Base-by-base conservation (phyloP, 139 green algal genomes). In the Pleodorina starrii region DNA sequence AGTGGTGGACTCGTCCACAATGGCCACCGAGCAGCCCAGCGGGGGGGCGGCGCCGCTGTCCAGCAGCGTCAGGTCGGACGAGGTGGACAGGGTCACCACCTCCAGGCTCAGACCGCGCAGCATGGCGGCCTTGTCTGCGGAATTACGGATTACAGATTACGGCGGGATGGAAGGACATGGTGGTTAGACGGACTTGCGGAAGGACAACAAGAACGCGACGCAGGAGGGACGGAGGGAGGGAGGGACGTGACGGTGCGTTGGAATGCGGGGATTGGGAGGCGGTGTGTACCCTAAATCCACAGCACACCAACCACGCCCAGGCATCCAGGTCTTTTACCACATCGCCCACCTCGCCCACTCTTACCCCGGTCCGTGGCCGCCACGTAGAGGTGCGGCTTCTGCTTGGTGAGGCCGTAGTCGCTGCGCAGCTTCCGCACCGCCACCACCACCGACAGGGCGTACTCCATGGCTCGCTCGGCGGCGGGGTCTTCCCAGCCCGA, bases 401-500 rank as follows among this genome's bases (percentile, higher is more conserved):
- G 92, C 89, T 96, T 96, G 21, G 91, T 87, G 36, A 99, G 91
- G 57, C 93, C 92, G 91, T 99, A 99, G 87, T 96, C 95, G 44
- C 71, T 83, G 10, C 96, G 91, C 75, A 99, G 90, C 90, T 93
- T 90, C 84, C 83, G 83, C 25, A 85, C 80, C 51, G 72, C 51
- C 36, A 25, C 66, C 71, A 94, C 68, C 1, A 78, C 51, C 0
- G 80, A 51, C 48, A 84, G 69, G 1, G 81, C 75, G 72, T 63
- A 90, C 40, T 91, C 91, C 93, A 98, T 98, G 36, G 96, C 82
- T 10, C 82, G 85, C 89, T 99, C 97, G 23, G 94, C 89, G 35
- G 84, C 48, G 29, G 88, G 73, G 80, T 93, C 63, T 54, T 91
- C 85, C 90, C 94, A 97, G n/a, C 36, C 90, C 10, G 90, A 50